A percentile compares a stretch with the other conserved stretches of the same genome.
Conservation (phyloP, 768 basidiomycete genomes). For the Lepiota venenata region DNA sequence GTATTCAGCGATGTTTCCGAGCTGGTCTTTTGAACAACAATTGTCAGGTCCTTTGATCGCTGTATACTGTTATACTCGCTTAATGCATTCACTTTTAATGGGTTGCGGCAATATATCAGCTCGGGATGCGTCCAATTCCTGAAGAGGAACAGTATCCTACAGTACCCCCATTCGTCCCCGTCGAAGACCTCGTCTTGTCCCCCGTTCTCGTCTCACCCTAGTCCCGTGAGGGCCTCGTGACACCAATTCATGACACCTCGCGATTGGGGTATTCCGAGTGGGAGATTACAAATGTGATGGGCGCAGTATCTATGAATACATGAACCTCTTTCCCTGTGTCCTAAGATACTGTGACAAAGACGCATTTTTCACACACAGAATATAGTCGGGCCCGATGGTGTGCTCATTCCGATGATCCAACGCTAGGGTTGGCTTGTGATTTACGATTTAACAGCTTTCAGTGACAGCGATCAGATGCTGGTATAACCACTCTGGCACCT, state of each 20-base stretch:
- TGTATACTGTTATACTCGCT: conserved; percentile 3
- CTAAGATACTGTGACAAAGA: not conserved
- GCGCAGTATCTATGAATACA: not conserved
- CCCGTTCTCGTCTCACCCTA: too few relatives aligned
- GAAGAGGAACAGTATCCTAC: too few relatives aligned
- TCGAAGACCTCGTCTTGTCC: too few relatives aligned
- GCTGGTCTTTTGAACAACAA: not conserved
- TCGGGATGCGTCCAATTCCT: too few relatives aligned
- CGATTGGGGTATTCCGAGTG: not conserved
- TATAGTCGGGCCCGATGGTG: too few relatives aligned
- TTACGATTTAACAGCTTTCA: not conserved
- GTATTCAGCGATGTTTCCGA: conserved; percentile 15
- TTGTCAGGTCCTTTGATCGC: conserved; percentile 15
- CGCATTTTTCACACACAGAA: not conserved
- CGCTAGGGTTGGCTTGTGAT: too few relatives aligned
- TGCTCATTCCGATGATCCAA: too few relatives aligned
- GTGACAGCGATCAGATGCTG: not conserved
- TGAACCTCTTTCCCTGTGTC: not conserved
- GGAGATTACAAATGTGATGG: not conserved
- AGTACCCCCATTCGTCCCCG: too few relatives aligned
- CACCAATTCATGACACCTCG: too few relatives aligned
- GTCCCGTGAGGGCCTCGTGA: too few relatives aligned
- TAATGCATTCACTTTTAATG: not conserved
- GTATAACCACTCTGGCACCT: too few relatives aligned
- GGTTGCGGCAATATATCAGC: too few relatives aligned